Conservation (phyloP, 2,329 filamentous ascomycete genomes). For the Penicillium sp. region DNA sequence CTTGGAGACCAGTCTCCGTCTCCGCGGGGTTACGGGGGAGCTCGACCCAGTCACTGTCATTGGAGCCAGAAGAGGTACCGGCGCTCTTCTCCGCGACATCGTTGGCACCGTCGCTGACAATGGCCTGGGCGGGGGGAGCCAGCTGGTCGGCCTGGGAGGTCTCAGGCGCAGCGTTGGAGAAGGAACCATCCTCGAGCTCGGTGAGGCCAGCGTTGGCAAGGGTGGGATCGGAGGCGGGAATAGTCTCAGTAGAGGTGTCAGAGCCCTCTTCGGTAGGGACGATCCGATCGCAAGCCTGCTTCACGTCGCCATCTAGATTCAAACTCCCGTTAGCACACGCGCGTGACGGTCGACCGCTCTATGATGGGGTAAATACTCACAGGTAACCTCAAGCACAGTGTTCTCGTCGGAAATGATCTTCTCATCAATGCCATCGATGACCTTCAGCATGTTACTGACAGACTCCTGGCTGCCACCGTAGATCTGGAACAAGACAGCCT, state of each 20-base stretch:
- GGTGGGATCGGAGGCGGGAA: constrained; percentile 57
- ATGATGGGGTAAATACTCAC: constrained; percentile 44
- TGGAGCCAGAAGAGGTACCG: constrained; percentile 52
- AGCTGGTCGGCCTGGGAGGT: constrained; percentile 25
- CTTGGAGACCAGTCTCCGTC: constrained; percentile 66
- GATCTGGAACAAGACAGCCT: constrained; percentile 63
- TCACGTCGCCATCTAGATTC: constrained; percentile 54
- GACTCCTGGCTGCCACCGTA: constrained; percentile 64
- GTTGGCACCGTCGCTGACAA: constrained; percentile 46
- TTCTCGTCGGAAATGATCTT: constrained; percentile 60
- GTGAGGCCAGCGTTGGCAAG: constrained; percentile 61
- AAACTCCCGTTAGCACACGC: constrained; percentile 7
- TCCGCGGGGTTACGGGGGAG: constrained; percentile 72
- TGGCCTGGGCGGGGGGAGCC: constrained; percentile 41
- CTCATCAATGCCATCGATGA: constrained; percentile 62
- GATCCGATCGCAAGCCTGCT: constrained; percentile 50
- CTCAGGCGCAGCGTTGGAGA: constrained; percentile 52
- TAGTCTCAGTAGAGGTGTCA: constrained; percentile 42
- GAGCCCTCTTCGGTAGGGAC: constrained; percentile 27
- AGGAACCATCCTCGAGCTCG: constrained; percentile 54
- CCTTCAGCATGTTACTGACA: constrained; percentile 59
- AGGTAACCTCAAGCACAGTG: constrained; percentile 55
- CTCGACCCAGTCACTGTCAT: constrained; percentile 71
- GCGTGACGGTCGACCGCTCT: not conserved
- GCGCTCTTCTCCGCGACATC: constrained; percentile 55